A percentile compares a stretch with the other conserved stretches of the same genome.
phyloP scores from a whole-genome alignment of 2,329 filamentous ascomycete species.

The Fusarium guadeloupense region DNA sequence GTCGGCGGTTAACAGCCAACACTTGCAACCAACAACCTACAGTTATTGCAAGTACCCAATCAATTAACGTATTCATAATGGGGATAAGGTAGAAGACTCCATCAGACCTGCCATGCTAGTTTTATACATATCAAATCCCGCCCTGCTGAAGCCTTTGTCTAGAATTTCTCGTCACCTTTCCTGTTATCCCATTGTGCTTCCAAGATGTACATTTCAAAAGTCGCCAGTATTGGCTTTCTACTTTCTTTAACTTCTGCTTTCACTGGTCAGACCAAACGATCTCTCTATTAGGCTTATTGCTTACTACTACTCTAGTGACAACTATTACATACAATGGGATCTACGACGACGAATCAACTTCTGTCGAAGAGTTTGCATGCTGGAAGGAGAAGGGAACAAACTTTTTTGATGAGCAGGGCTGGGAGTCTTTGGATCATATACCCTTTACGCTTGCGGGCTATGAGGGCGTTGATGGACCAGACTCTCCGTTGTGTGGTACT shows the following conservation, averaged over 20 bases:
- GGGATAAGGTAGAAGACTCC: background rate
- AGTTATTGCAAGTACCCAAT: too few species aligned
- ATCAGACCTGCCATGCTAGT: background rate
- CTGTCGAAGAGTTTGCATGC: background rate
- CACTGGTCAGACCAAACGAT: background rate
- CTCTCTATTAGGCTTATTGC: background rate
- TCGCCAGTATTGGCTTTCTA: fast-evolving
- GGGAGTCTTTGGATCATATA: background rate
- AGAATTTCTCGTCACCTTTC: too few species aligned
- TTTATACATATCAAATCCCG: background rate
- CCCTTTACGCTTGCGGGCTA: background rate
- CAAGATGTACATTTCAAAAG: background rate
- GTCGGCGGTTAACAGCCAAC: background rate
- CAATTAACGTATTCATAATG: too few species aligned
- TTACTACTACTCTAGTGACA: too few species aligned
- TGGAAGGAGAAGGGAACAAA: background rate
- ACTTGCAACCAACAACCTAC: background rate
- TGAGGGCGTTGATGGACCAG: background rate
- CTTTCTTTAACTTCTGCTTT: background rate
- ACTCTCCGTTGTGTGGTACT: background rate
- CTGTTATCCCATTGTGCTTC: too few species aligned
- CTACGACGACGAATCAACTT: background rate
- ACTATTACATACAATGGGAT: background rate
- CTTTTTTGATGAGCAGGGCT: background rate
- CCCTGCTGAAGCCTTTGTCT: background rate